Evolutionary conservation across 257 asterid species (phyloP).

Genomic region (Jasminum sambac): DNA sequence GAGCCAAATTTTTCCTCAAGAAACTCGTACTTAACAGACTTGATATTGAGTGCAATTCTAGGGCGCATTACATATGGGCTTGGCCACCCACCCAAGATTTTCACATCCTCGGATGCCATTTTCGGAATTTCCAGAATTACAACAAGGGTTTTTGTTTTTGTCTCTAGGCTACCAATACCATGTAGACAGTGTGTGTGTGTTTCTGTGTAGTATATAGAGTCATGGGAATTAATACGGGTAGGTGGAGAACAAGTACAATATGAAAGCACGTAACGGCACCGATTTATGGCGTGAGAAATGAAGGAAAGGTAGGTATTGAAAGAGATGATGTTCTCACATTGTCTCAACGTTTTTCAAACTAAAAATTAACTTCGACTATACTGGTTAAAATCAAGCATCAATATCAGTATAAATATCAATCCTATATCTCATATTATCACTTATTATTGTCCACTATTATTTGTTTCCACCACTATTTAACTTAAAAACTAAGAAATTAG

Average conservation of each 20-base stretch:
- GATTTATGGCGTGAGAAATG: too few relatives aligned
- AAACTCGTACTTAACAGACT: slow-evolving; percentile 30
- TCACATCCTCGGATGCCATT: slow-evolving; percentile 26
- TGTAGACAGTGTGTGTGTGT: neutral
- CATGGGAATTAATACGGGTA: neutral
- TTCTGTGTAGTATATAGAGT: neutral
- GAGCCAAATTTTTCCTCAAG: slow-evolving; percentile 29
- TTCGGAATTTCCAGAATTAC: neutral
- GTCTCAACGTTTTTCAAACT: too few relatives aligned
- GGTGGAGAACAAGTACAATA: neutral
- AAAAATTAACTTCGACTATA: too few relatives aligned
- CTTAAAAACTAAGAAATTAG: too few relatives aligned
- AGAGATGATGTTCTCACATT: too few relatives aligned
- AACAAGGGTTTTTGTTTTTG: neutral
- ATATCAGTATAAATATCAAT: too few relatives aligned
- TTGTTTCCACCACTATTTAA: too few relatives aligned
- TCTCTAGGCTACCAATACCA: neutral
- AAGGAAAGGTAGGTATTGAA: too few relatives aligned
- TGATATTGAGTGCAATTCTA: slow-evolving; percentile 33
- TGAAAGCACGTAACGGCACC: too few relatives aligned
- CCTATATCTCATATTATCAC: too few relatives aligned
- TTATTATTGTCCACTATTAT: too few relatives aligned
- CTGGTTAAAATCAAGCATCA: too few relatives aligned
- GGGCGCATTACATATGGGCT: slow-evolving; percentile 34
- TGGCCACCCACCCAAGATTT: slow-evolving; percentile 37